Evolutionary conservation across 139 green algal species (phyloP), one percentile per base, ranked within the genome.

Genomic region (Pseudopediastrum boryanum): DNA sequence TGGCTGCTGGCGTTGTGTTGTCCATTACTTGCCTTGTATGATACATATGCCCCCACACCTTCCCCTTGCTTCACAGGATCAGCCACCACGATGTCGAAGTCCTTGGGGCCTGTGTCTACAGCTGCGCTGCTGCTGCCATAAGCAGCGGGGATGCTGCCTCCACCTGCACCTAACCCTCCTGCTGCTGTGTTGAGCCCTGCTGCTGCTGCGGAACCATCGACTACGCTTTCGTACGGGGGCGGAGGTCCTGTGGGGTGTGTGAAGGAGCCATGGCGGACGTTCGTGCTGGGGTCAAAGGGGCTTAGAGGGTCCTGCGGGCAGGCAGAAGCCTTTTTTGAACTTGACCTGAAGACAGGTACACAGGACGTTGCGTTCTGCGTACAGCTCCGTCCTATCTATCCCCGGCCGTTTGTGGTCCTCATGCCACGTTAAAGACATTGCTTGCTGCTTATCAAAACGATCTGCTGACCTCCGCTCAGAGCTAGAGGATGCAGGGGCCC

Each of bases 41-140:
- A 82, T 4, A 92, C 87, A 70, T 78, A 92, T 0, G 85, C 85
- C 50, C 70, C 83, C 2, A 98, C 92, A 1, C 93, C 89, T 31
- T 98, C 95, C 2, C 95, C 95, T 72, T 98, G 95, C 86, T 96
- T 97, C 10, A 97, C 90, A n/a, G 95, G 94, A 50, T 98, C 95
- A 1, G 79, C 77, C 19, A 98, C 92, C 0, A 67, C 46, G 51
- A 96, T 91, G 12, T 92, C 79, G 77, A 94, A 92, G 0, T 87
- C 76, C 19, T 6, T 33, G 41, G 16, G 59, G 42, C 12, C 33
- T 19, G 9, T 36, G 51, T 38, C 21, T 16, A 7, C 39, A n/a
- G 36, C 51, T 2, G 23, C 51, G 5, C 66, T 33, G 29, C 42
- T 38, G 36, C 70, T 66, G 35, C 48, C 70, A 51, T 65, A 43